Conservation (phyloP, 257 asterid genomes). For the Nicotiana knightiana region DNA sequence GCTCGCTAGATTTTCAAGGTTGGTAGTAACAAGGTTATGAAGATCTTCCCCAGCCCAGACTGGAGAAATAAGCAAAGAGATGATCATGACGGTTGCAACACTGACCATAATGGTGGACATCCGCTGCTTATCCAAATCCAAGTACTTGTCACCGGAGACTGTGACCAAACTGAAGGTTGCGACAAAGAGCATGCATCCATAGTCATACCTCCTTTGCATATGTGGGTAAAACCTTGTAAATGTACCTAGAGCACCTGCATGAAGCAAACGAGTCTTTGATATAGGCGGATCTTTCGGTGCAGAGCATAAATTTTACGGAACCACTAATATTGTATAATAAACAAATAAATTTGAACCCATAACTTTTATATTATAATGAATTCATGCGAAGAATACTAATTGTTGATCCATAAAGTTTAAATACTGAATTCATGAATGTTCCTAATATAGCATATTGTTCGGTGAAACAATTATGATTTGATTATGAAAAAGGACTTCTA, state of each 20-base stretch:
- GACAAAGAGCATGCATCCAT: slow-evolving; percentile 62
- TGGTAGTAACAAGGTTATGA: slow-evolving; percentile 38
- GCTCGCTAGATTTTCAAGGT: slow-evolving; percentile 47
- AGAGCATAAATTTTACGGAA: no score
- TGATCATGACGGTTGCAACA: slow-evolving; percentile 44
- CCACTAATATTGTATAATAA: no score
- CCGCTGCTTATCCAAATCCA: slow-evolving; percentile 53
- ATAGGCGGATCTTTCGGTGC: background rate
- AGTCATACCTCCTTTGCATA: slow-evolving; percentile 59
- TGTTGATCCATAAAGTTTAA: no score
- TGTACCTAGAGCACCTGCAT: slow-evolving; percentile 47
- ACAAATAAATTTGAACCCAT: no score
- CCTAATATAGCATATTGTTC: no score
- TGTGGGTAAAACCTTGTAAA: slow-evolving; percentile 56
- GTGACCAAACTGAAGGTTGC: slow-evolving; percentile 66
- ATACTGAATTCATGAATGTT: no score
- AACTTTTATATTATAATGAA: no score
- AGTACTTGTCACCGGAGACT: slow-evolving; percentile 59
- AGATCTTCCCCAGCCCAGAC: slow-evolving; percentile 88
- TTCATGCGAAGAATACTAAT: no score
- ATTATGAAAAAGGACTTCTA: background rate
- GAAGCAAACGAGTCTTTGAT: background rate
- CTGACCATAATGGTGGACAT: slow-evolving; percentile 57
- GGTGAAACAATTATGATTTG: background rate
- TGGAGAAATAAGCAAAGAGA: slow-evolving; percentile 51